These are phyloP conservation scores for Aeschynomene evenia DNA, from an alignment of 306 rosid species.

Conservation along the genomic window DNA sequence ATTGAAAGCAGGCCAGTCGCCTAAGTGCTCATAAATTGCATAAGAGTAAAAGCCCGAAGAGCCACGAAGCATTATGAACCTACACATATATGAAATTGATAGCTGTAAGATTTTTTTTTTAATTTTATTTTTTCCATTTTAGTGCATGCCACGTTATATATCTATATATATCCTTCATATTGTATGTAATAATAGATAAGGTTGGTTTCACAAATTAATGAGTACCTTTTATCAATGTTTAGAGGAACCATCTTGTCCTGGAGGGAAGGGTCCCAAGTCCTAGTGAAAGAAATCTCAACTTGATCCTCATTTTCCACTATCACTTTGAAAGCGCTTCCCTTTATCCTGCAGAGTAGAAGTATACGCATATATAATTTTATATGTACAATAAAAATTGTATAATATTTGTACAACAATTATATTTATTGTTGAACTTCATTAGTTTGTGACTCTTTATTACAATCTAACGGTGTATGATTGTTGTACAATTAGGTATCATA, in stretches of 20 bases:
- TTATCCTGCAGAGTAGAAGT: conserved; percentile 51
- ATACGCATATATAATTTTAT: too few species aligned
- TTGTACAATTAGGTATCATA: too few species aligned
- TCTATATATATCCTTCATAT: not conserved
- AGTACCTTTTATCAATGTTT: conserved; percentile 93
- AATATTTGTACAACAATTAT: too few species aligned
- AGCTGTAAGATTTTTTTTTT: too few species aligned
- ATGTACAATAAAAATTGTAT: too few species aligned
- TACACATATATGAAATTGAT: conserved; percentile 16
- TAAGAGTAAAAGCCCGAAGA: conserved; percentile 85
- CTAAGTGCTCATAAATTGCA: conserved; percentile 80
- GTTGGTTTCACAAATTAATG: not conserved
- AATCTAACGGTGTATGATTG: too few species aligned
- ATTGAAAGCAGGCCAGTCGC: conserved; percentile 79
- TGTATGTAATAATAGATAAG: not conserved
- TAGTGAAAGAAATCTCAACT: conserved; percentile 80
- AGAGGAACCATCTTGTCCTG: conserved; percentile 65
- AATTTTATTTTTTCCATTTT: not conserved
- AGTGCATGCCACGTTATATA: not conserved
- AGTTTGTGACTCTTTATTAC: too few species aligned
- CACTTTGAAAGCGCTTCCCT: conserved; percentile 56
- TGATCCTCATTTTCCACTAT: conserved; percentile 74
- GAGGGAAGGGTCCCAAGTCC: conserved; percentile 66
- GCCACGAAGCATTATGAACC: conserved; percentile 84
- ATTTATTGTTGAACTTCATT: too few species aligned